Evolutionary conservation across 2,329 filamentous ascomycete species (phyloP), one percentile per base, ranked within the genome.

Genomic region (Pseudogymnoascus sp.): DNA sequence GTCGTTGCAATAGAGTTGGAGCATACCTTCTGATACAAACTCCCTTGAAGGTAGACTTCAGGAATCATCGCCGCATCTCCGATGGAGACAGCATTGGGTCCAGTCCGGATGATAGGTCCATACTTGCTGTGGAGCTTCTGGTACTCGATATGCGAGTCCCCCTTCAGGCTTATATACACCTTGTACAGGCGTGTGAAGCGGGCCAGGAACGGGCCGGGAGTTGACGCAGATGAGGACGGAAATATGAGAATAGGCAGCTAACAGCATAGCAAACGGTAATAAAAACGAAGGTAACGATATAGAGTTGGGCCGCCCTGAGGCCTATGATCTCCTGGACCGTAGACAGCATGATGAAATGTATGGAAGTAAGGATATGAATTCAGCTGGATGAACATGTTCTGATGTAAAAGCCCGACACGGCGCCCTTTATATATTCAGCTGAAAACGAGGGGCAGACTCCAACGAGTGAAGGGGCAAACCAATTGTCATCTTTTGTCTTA

Each of bases 151-250:
- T 56, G 50, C 2, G 10, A 18, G 12, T 56, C 28, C 3, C 50
- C 50, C 10, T 34, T 56, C n/a, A 56, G 10, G 28, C n/a, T 56
- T 34, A 56, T 34, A 21, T 56, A 56, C 4, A 56, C 50, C 50
- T 56, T 56, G 5, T 18, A 56, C n/a, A 56, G 5, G 10, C n/a
- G 28, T 10, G 66, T 67, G 31, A 69, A 63, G 4, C 53, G 44
- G 14, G 69, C 69, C 8, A 66, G 31, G 25, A 69, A 65, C 3
- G 69, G 69, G 6, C 69, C 69, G 1, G 69, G 40, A 67, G 61
- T 18, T 64, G 59, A 16, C 50, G 28, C 36, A 65, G 36, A 5
- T 40, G 34, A 1, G 34, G 59, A 60, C 59, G 59, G 10, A 60
- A 60, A 40, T 60, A 60, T 25, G 59, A 31, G 18, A 56, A 18